These are phyloP conservation scores for Pilatotrama ljubarskyi DNA, from an alignment of 768 basidiomycete genomes.

Conservation along the genomic window DNA sequence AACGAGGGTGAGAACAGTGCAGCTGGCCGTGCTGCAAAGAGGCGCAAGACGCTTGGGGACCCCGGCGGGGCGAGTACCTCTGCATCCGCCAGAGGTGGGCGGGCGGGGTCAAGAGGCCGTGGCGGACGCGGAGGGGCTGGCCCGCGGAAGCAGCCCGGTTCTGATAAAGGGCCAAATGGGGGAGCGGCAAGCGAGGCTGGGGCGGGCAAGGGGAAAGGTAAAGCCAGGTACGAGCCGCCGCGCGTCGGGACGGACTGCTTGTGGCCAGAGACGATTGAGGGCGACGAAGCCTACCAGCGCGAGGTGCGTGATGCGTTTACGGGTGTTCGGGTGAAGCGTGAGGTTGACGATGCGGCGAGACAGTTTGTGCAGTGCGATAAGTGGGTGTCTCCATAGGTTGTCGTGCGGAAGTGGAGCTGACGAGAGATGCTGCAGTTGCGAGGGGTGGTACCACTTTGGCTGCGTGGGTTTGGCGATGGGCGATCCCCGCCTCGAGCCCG, in stretches of 20 bases:
- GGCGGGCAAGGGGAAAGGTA: background rate
- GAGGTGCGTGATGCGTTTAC: constrained; percentile 11
- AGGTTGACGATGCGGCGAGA: background rate
- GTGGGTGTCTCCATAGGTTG: background rate
- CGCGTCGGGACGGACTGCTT: constrained; percentile 14
- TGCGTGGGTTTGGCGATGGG: constrained; percentile 22
- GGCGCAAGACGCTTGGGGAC: constrained; percentile 16
- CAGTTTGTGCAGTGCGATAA: constrained; percentile 23
- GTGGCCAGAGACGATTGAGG: constrained; percentile 19
- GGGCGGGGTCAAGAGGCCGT: too few relatives aligned
- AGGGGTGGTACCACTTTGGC: constrained; percentile 27
- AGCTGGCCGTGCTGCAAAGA: constrained; percentile 5
- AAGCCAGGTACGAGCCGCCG: constrained; percentile 13
- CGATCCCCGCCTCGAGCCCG: constrained; percentile 21
- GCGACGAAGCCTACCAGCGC: constrained; percentile 16
- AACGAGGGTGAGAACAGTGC: background rate
- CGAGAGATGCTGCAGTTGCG: constrained; percentile 12
- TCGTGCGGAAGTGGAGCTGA: background rate
- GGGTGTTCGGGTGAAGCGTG: too few relatives aligned
- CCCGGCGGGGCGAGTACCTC: background rate
- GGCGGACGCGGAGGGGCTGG: too few relatives aligned
- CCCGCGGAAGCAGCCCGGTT: too few relatives aligned
- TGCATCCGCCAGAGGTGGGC: too few relatives aligned
- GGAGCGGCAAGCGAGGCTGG: background rate
- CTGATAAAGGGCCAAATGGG: too few relatives aligned